A percentile compares a stretch with the other conserved stretches of the same genome.
Conservation (phyloP, 257 asterid species). For the Nicotiana otophora region DNA sequence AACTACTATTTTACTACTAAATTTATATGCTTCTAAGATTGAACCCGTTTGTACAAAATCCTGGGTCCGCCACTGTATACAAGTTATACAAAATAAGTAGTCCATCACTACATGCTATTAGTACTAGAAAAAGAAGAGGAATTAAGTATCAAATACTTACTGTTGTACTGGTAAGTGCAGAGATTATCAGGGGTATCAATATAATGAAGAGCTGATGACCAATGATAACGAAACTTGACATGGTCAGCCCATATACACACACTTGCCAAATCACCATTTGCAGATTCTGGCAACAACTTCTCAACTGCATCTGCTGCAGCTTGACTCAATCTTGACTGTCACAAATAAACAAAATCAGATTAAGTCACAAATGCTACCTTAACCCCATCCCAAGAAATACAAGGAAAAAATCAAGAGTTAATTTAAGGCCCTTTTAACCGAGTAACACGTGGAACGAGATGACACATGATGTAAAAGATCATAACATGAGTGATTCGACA, state of each 20-base stretch:
- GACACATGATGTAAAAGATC: not conserved
- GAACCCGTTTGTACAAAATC: no score
- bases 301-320: constrained; percentile 71
- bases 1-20: no score
- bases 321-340: constrained; percentile 56
- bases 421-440: not conserved
- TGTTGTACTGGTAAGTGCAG: constrained; percentile 60
- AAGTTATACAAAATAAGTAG: not conserved
- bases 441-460: not conserved
- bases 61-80: no score
- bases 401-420: not conserved
- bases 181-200: constrained; percentile 69
- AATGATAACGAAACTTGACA: constrained; percentile 57
- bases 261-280: constrained; percentile 56
- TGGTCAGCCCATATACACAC: constrained; percentile 80
- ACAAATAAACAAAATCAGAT: not conserved
- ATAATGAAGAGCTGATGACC: constrained; percentile 87
- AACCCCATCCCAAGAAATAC: not conserved
- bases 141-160: constrained; percentile 30
- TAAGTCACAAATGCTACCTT: not conserved
- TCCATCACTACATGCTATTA: not conserved
- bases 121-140: not conserved
- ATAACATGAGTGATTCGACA: not conserved
- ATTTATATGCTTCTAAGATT: no score
- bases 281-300: constrained; percentile 51